These are phyloP conservation scores for Tolypocladium pustulatum DNA, from an alignment of 2,329 filamentous ascomycete species.

Conservation along the genomic window DNA sequence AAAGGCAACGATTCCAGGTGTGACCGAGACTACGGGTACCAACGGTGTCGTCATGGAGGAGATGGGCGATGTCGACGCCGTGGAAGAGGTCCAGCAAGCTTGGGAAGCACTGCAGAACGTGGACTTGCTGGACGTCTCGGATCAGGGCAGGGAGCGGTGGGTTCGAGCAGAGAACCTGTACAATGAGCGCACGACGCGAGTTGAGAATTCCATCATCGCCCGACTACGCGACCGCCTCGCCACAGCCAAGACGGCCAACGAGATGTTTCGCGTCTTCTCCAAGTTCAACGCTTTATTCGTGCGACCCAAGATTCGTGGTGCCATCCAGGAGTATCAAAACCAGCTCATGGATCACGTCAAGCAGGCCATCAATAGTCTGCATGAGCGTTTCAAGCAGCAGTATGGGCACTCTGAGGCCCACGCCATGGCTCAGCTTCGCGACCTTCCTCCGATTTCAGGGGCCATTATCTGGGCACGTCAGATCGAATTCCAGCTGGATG, in stretches of 20 bases:
- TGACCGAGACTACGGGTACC: conserved; percentile 37
- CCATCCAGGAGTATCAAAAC: conserved; percentile 95
- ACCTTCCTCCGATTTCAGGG: conserved; percentile 89
- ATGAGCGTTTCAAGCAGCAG: conserved; percentile 97
- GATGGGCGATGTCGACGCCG: conserved; percentile 93
- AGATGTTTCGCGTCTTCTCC: conserved; percentile 99
- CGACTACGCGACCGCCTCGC: conserved; percentile 83
- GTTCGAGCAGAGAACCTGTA: conserved; percentile 91
- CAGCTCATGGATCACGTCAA: conserved; percentile 98
- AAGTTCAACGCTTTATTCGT: conserved; percentile 99
- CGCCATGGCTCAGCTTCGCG: conserved; percentile 93
- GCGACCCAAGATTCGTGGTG: conserved; percentile 95
- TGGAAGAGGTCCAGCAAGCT: conserved; percentile 89
- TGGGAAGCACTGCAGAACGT: conserved; percentile 93
- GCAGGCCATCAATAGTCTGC: conserved; percentile 82
- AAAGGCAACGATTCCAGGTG: conserved; percentile 45
- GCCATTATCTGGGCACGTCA: conserved; percentile 97
- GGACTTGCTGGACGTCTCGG: conserved; percentile 84
- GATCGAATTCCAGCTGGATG: conserved; percentile 90
- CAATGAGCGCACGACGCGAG: conserved; percentile 91
- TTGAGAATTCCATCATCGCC: conserved; percentile 98
- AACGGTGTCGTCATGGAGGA: conserved; percentile 76
- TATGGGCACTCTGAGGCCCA: conserved; percentile 97
- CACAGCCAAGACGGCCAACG: conserved; percentile 92
- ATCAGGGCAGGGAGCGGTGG: conserved; percentile 84